These are phyloP conservation scores for Tricholoma saponaceum DNA, from an alignment of 768 basidiomycete species.

Conservation along the genomic window DNA sequence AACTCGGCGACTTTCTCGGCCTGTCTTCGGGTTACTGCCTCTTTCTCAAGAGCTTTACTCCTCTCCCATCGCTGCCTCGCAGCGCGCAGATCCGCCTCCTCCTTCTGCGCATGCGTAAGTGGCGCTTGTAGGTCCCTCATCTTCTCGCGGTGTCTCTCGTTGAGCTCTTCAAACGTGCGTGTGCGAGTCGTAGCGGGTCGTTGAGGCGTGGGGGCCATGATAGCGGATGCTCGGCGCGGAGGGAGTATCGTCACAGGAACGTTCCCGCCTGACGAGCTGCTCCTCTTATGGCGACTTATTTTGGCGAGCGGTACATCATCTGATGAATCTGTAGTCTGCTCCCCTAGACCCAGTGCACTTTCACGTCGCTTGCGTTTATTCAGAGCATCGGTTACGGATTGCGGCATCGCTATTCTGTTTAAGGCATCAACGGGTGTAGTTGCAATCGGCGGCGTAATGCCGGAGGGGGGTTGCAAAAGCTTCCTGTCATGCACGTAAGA, in stretches of 20 bases:
- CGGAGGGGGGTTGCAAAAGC: constrained; percentile 78
- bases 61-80: constrained; percentile 83
- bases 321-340: constrained; percentile 37
- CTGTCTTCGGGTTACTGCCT: constrained; percentile 68
- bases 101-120: constrained; percentile 74
- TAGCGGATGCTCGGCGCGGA: constrained; percentile 35
- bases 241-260: constrained; percentile 45
- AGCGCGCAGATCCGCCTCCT: constrained; percentile 69
- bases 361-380: constrained; percentile 69
- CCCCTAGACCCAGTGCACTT: constrained; percentile 50
- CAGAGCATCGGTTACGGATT: constrained; percentile 74
- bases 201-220: constrained; percentile 46
- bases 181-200: constrained; percentile 47
- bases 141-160: constrained; percentile 81
- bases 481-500: constrained; percentile 81
- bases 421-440: constrained; percentile 44
- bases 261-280: constrained; percentile 24
- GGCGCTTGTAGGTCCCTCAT: constrained; percentile 80
- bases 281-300: constrained; percentile 23
- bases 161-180: constrained; percentile 83
- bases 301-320: constrained; percentile 46
- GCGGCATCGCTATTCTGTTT: constrained; percentile 53
- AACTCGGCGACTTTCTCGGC: constrained; percentile 62
- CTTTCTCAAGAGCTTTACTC: constrained; percentile 68
- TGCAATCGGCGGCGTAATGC: constrained; percentile 73